phyloP scores from a whole-genome alignment of 129 eudicot species.

The Lactuca sativa region DNA sequence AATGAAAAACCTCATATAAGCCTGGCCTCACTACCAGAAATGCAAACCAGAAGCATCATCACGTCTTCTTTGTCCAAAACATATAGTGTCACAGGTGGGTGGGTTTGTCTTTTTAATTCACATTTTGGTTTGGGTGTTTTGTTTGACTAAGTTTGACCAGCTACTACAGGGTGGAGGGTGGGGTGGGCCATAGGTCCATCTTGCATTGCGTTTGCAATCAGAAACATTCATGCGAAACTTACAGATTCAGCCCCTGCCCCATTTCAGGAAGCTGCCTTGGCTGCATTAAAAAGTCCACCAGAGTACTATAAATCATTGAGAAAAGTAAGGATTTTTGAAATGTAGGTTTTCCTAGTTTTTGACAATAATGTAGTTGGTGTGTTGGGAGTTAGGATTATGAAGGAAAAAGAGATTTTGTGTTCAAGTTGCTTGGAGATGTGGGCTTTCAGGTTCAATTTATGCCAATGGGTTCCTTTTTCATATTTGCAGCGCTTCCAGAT shows the following conservation, averaged over 20 bases:
- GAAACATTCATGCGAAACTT: conserved; percentile 74
- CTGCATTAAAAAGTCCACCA: conserved; percentile 68
- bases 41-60: conserved; percentile 80
- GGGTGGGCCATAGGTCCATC: conserved; percentile 99
- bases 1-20: conserved; percentile 54
- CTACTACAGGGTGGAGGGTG: conserved; percentile 82
- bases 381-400: conserved; percentile 62
- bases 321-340: conserved; percentile 39
- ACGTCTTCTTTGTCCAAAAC: conserved; percentile 96
- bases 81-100: conserved; percentile 77
- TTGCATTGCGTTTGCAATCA: conserved; percentile 74
- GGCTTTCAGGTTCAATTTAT: conserved; percentile 58
- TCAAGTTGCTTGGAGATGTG: conserved; percentile 52
- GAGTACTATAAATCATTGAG: conserved; percentile 59
- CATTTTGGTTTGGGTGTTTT: background rate
- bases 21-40: conserved; percentile 79
- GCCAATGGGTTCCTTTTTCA: conserved; percentile 84
- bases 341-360: background rate
- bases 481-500: conserved; percentile 75
- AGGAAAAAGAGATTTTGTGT: conserved; percentile 63
- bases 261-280: conserved; percentile 97
- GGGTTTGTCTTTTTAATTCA: no score
- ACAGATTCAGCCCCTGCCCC: conserved; percentile 99
- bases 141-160: background rate
- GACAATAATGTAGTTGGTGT: background rate